A percentile compares a stretch with the other conserved stretches of the same genome.
These are phyloP conservation scores for Daldinia bambusicola DNA, from an alignment of 495 filamentous ascomycete species.

Conservation along the genomic window DNA sequence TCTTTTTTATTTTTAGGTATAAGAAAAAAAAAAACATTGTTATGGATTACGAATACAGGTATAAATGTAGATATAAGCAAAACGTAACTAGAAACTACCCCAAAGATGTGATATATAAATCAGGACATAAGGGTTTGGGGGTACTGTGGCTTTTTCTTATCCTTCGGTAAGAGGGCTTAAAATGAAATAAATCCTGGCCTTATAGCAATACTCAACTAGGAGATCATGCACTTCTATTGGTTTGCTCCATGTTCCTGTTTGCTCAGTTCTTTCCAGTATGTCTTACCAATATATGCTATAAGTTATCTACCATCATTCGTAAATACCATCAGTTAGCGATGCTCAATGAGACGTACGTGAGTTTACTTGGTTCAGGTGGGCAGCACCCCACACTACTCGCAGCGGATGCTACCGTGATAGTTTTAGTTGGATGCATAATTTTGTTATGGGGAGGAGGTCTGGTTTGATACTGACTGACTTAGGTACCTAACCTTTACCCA, in stretches of 20 bases:
- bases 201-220: neutral
- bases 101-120: no score
- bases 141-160: no score
- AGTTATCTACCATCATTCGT: neutral
- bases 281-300: no score
- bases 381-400: slow-evolving; percentile 19
- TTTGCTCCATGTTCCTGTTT: no score
- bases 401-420: slow-evolving; percentile 11
- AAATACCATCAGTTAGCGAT: neutral
- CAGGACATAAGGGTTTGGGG: no score
- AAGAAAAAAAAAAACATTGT: no score
- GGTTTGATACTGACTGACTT: slow-evolving; percentile 21
- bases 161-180: neutral
- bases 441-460: slow-evolving; percentile 5
- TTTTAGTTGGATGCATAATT: slow-evolving; percentile 15
- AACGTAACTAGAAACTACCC: no score
- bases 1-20: no score
- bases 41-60: neutral
- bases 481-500: slow-evolving; percentile 36
- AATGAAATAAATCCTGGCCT: neutral
- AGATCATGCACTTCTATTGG: neutral
- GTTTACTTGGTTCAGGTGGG: slow-evolving; percentile 10
- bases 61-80: no score
- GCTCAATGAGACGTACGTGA: slow-evolving; percentile 12
- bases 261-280: no score